Percentiles rank a stretch among this genome's conserved stretches.
Evolutionary conservation across 192 early-diverging fungal species (phyloP).

Genomic region (Coemansia furcata): DNA sequence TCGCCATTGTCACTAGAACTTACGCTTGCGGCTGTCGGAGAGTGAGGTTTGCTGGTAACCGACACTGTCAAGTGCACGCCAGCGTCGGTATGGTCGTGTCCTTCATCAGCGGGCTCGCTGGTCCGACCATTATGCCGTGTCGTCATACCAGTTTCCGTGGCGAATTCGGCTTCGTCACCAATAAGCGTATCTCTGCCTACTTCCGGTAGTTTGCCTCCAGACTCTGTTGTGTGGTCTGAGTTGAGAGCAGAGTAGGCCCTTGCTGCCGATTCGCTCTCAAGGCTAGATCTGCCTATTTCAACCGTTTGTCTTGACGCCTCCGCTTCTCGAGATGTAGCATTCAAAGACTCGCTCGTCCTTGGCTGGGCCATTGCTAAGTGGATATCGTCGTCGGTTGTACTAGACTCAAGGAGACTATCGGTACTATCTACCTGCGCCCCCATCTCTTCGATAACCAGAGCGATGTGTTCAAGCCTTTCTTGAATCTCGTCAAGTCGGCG

Average conservation of each 20-base stretch:
- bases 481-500: conserved; percentile 36
- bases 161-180: neutral
- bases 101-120: neutral
- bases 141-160: neutral
- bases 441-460: conserved; percentile 3
- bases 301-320: neutral
- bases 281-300: neutral
- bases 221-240: neutral
- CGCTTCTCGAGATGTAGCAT: neutral
- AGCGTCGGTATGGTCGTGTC: neutral
- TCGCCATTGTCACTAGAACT: neutral
- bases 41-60: neutral
- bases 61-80: too few species aligned
- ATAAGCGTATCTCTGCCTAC: neutral
- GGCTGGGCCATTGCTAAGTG: too few species aligned
- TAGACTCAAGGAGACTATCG: neutral
- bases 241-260: neutral
- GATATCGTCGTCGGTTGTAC: neutral
- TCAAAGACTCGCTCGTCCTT: neutral
- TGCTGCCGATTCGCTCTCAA: neutral
- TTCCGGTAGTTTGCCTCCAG: neutral
- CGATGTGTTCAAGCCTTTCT: conserved; percentile 13
- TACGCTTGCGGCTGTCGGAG: neutral
- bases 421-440: neutral
- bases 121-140: neutral